Evolutionary conservation across 768 basidiomycete species (phyloP).

Genomic region (Lactifluus volemus): DNA sequence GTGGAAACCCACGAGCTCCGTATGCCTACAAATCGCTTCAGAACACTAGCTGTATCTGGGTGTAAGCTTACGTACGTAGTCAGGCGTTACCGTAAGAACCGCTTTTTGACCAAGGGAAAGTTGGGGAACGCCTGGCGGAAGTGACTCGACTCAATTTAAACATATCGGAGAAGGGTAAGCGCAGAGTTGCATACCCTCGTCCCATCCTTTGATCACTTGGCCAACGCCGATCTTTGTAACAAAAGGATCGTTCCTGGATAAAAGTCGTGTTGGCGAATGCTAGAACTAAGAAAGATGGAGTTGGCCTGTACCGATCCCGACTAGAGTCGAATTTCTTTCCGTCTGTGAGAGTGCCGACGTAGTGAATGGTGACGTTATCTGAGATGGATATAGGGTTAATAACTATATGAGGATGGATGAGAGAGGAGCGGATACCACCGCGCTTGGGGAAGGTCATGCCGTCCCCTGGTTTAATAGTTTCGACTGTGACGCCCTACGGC

Average conservation of each 20-base stretch:
- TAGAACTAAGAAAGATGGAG: constrained; percentile 17
- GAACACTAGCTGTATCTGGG: constrained; percentile 1
- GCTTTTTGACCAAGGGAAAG: constrained; percentile 75
- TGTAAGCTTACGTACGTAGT: constrained; percentile 50
- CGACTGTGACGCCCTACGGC: constrained; percentile 61
- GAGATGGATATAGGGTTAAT: constrained; percentile 1
- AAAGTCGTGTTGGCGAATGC: not conserved
- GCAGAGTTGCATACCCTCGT: constrained; percentile 52
- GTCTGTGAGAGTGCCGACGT: constrained; percentile 60
- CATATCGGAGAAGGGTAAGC: not conserved
- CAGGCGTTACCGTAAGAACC: constrained; percentile 53
- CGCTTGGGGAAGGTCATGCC: constrained; percentile 52
- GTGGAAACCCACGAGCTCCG: constrained; percentile 65
- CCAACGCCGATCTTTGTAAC: constrained; percentile 66
- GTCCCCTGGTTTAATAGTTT: constrained; percentile 53
- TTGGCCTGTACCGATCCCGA: constrained; percentile 52
- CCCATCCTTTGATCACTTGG: constrained; percentile 86
- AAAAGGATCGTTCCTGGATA: constrained; percentile 48
- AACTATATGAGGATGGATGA: not conserved
- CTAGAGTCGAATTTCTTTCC: constrained; percentile 71
- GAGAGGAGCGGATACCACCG: constrained; percentile 45
- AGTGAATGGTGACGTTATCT: constrained; percentile 74
- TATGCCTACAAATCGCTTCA: constrained; percentile 44
- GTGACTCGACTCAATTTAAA: constrained; percentile 15
- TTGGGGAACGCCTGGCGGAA: constrained; percentile 55